Percentiles rank a stretch among this genome's conserved stretches.
phyloP scores from a whole-genome alignment of 2,329 filamentous ascomycete species.

The Paecilomyces fulvus region DNA sequence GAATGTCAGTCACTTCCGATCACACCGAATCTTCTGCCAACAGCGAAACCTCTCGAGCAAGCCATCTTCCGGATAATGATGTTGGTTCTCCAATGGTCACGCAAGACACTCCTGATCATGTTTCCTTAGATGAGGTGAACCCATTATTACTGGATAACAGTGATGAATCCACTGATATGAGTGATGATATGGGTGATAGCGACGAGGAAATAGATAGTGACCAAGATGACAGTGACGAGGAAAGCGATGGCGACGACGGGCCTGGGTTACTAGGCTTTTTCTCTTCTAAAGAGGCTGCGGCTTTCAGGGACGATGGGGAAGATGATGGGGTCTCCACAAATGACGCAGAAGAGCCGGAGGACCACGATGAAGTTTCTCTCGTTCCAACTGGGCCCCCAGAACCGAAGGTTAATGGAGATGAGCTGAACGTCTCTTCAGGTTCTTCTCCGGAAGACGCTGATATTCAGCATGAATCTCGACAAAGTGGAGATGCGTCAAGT shows the following conservation, averaged over 20 bases:
- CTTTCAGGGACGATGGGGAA: constrained; percentile 10
- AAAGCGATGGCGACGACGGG: constrained; percentile 26
- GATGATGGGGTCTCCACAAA: constrained; percentile 32
- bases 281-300: constrained; percentile 31
- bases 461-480: constrained; percentile 14
- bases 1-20: constrained; percentile 16
- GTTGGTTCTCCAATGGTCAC: constrained; percentile 11
- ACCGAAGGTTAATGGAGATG: constrained; percentile 21
- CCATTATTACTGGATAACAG: constrained; percentile 38
- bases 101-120: constrained; percentile 17
- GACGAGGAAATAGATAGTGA: constrained; percentile 41
- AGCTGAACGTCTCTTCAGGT: neutral
- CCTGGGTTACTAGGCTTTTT: constrained; percentile 41
- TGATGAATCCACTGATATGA: constrained; percentile 41
- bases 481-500: constrained; percentile 28
- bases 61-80: constrained; percentile 13
- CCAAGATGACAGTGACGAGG: constrained; percentile 40
- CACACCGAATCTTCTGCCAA: constrained; percentile 12
- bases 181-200: constrained; percentile 38
- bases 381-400: constrained; percentile 22
- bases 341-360: constrained; percentile 17
- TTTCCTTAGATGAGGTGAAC: constrained; percentile 36
- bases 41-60: constrained; percentile 11
- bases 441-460: constrained; percentile 10
- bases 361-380: constrained; percentile 28